These are phyloP conservation scores for Gymnopilus junonius DNA, from an alignment of 768 basidiomycete genomes.

Conservation along the genomic window DNA sequence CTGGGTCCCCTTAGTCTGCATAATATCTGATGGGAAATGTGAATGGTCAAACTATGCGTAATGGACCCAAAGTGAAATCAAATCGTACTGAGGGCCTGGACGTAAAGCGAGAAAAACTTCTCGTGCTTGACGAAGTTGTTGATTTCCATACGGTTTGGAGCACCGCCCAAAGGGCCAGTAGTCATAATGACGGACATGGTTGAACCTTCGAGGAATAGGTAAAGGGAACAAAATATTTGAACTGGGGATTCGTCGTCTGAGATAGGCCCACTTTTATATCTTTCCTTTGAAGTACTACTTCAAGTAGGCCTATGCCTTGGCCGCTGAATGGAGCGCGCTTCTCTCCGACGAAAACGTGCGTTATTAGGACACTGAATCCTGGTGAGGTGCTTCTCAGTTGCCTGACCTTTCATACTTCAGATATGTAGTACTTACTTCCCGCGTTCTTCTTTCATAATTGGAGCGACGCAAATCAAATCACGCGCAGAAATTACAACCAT, in stretches of 20 bases:
- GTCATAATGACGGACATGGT: constrained; percentile 24
- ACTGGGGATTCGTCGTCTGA: not conserved
- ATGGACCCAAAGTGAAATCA: not conserved
- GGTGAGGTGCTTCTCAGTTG: too few species aligned
- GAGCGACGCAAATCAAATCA: too few species aligned
- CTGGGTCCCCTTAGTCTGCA: constrained; percentile 32
- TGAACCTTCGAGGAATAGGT: not conserved
- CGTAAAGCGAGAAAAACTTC: constrained; percentile 53
- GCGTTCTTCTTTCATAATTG: too few species aligned
- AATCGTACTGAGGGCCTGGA: constrained; percentile 52
- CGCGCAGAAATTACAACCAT: too few species aligned
- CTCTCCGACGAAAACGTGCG: not conserved
- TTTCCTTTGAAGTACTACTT: too few species aligned
- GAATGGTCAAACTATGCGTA: not conserved
- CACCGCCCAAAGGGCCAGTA: constrained; percentile 30
- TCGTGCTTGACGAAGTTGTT: constrained; percentile 44
- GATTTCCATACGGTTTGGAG: constrained; percentile 47
- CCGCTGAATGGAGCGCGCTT: not conserved
- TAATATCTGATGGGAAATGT: constrained; percentile 27
- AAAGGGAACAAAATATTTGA: not conserved
- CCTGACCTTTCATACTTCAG: too few species aligned
- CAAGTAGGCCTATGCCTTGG: too few species aligned
- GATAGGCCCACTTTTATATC: not conserved
- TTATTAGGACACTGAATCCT: too few species aligned
- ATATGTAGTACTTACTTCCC: too few species aligned